Base-by-base conservation (phyloP, 140 eudicot genomes). In the Stevia rebaudiana region DNA sequence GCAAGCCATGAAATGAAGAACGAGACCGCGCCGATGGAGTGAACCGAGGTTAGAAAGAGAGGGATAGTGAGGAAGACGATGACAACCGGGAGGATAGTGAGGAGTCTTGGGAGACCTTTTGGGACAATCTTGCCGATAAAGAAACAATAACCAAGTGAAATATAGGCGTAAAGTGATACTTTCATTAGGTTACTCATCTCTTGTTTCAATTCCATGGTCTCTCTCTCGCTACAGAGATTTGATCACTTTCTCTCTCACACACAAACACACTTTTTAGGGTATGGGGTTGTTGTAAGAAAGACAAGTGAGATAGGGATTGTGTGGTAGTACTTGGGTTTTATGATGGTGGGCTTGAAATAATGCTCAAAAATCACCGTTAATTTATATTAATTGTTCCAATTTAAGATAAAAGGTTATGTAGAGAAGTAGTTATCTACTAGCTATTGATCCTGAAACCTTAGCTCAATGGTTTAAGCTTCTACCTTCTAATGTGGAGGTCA, bases 1-100 rank as follows among this genome's bases (percentile, higher is more conserved):
- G 86, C 80, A 8, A 85, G 76, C 94, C 94, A 85, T n/a, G 87
- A 52, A 6, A 86, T 49, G 76, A 60, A 83, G 60, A 82, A 82
- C 16, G 79, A 71, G 15, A 81, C 5, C 6, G 58, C 9, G 2
- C 78, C 80, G 3, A 81, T 83, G 7, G 70, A 59, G 31, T 77
- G 82, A 10, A 57, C 71, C 0, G 84, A 77, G 25, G 68, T 63
- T 7, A 78, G 60, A 6, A 44, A 19, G 28, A 83, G 69, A n/a
- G 84, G 87, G 18, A 83, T 68, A 3, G 22, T 10, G 13, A 76
- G 15, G 69, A 80, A 83, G 19, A 67, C 15, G 8, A 19, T 36
- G 7, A 83, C 15, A 3, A 86, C 67, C 0, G 89, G 89, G 55
- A 86, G 61, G 67, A 82, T 53, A 0, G 64, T 18, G 10, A 83